Conservation (phyloP, 106 monocot genomes). For the Phalaenopsis aphrodite region DNA sequence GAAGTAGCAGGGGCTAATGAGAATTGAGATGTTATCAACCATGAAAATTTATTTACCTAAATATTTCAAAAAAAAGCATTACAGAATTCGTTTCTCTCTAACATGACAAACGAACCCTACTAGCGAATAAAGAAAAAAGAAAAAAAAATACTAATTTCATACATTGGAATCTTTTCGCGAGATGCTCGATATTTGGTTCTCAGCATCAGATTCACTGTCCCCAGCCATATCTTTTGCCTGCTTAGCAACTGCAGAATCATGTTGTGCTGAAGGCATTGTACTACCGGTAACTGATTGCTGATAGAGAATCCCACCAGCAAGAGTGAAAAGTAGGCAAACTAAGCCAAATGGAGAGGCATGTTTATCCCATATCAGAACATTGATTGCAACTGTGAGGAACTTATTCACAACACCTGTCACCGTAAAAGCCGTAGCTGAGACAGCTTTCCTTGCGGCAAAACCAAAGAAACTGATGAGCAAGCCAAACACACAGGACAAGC, state of each 20-base stretch:
- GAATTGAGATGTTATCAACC: neutral
- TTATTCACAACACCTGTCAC: conserved; percentile 97
- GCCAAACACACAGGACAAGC: conserved; percentile 72
- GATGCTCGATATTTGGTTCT: conserved; percentile 9
- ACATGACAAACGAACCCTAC: neutral
- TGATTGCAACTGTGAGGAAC: conserved; percentile 86
- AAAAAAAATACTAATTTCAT: conserved; percentile 11
- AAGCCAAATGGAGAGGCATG: conserved; percentile 71
- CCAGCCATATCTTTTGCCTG: conserved; percentile 10
- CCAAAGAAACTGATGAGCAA: conserved; percentile 94
- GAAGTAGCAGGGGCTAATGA: neutral
- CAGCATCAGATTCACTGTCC: conserved; percentile 30
- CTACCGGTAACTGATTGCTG: conserved; percentile 73
- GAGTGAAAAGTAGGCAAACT: conserved; percentile 61
- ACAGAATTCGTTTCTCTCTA: neutral
- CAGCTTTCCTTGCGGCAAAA: conserved; percentile 83
- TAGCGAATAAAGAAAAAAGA: neutral
- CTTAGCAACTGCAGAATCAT: conserved; percentile 16
- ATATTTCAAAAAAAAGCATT: neutral
- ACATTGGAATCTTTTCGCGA: conserved; percentile 37
- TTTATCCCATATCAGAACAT: conserved; percentile 91
- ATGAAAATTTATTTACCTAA: neutral
- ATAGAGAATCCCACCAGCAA: conserved; percentile 80
- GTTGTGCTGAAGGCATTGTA: conserved; percentile 9
- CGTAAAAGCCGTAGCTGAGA: conserved; percentile 87